Evolutionary conservation across 495 filamentous ascomycete species (phyloP).

Genomic region (Neurospora sp.): DNA sequence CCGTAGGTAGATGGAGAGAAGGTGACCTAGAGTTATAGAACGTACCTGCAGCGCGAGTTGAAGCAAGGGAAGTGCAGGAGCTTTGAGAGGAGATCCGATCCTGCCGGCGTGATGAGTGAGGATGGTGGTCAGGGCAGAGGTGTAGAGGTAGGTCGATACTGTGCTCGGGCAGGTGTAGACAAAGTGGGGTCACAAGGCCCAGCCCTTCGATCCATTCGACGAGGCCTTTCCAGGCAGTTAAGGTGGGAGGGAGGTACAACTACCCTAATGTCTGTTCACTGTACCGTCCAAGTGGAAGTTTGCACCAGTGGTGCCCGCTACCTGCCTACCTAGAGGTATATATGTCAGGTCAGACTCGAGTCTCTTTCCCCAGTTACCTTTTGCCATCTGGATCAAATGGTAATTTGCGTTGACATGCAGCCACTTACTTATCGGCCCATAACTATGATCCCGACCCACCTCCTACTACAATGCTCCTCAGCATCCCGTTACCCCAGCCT

Average conservation of each 20-base stretch:
- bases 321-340: neutral
- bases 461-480: neutral
- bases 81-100: neutral
- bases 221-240: neutral
- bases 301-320: neutral
- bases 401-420: neutral
- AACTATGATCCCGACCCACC: neutral
- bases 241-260: neutral
- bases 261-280: neutral
- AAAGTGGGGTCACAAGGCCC: neutral
- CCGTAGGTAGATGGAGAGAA: neutral
- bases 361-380: neutral
- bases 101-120: neutral
- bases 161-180: neutral
- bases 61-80: neutral
- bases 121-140: neutral
- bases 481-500: neutral
- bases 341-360: neutral
- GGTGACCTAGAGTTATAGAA: neutral
- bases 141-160: neutral
- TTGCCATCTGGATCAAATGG: neutral
- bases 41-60: neutral
- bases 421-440: neutral
- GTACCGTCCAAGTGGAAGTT: neutral
- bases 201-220: neutral